Evolutionary conservation across 2,329 filamentous ascomycete genomes (phyloP).

Genomic region (Alternaria novae-zelandiae): DNA sequence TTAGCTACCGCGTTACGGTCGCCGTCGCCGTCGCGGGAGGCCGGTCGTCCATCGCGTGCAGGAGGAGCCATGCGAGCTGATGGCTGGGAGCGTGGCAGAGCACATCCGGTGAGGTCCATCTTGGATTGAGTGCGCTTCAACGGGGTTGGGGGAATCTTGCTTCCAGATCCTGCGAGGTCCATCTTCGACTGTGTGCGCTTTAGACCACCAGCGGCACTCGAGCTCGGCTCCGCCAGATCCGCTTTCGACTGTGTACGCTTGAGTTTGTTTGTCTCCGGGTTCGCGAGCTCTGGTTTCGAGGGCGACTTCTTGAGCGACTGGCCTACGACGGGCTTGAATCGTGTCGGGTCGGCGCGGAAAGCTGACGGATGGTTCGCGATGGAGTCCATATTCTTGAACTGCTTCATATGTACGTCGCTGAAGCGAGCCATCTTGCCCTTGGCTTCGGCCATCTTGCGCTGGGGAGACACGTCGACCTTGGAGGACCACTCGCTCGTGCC

Average conservation of each 20-base stretch:
- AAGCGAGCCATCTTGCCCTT: slow-evolving; percentile 80
- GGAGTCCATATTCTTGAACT: slow-evolving; percentile 98
- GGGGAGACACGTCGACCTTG: slow-evolving; percentile 50
- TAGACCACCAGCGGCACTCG: slow-evolving; percentile 49
- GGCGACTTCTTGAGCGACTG: slow-evolving; percentile 39
- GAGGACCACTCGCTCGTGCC: slow-evolving; percentile 41
- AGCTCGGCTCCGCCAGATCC: slow-evolving; percentile 66
- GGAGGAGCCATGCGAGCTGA: slow-evolving; percentile 37
- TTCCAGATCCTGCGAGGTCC: slow-evolving; percentile 65
- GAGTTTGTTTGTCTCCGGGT: slow-evolving; percentile 50
- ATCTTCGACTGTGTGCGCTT: slow-evolving; percentile 65
- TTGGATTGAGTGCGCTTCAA: slow-evolving; percentile 64
- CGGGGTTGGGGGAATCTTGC: slow-evolving; percentile 47
- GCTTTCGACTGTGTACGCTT: slow-evolving; percentile 66
- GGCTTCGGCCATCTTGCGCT: slow-evolving; percentile 78
- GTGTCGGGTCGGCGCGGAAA: slow-evolving; percentile 67
- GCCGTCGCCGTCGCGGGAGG: slow-evolving; percentile 38
- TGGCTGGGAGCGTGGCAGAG: slow-evolving; percentile 47
- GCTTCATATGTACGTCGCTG: slow-evolving; percentile 82
- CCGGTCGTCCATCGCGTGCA: slow-evolving; percentile 30
- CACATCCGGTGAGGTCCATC: slow-evolving; percentile 63
- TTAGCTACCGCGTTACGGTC: slow-evolving; percentile 62
- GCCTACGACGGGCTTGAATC: slow-evolving; percentile 55
- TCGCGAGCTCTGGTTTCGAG: slow-evolving; percentile 56
- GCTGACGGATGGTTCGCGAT: slow-evolving; percentile 86